Conservation (phyloP, 1,284 basidiomycete species). For the Tilletia caries region DNA sequence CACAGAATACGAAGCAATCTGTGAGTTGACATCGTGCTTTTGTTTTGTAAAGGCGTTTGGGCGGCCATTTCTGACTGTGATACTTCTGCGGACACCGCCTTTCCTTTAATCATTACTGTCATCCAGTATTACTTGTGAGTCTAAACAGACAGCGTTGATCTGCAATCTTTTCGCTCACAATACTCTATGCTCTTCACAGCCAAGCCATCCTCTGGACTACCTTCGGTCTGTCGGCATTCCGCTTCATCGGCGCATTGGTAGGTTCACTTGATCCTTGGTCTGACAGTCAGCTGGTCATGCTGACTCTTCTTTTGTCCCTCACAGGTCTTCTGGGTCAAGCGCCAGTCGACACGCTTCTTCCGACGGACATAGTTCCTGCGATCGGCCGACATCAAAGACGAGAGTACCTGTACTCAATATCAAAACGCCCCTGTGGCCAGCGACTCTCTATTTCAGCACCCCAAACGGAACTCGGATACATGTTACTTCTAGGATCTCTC, state of each 20-base stretch:
- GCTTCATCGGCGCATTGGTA: slow-evolving; percentile 61
- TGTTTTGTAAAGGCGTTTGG: not conserved
- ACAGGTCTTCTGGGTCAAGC: slow-evolving; percentile 43
- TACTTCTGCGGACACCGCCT: not conserved
- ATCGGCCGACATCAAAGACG: no score
- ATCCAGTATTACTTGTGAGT: not conserved
- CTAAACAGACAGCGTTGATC: not conserved
- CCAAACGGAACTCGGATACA: no score
- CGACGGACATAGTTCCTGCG: slow-evolving; percentile 33
- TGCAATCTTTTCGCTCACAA: not conserved
- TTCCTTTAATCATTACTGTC: not conserved
- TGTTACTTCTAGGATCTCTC: no score
- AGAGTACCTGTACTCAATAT: no score
- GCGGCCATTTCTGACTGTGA: not conserved
- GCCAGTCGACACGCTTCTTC: slow-evolving; percentile 46
- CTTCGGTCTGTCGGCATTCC: slow-evolving; percentile 73
- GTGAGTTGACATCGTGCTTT: slow-evolving; percentile 63
- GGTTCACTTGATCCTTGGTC: not conserved
- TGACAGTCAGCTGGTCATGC: not conserved
- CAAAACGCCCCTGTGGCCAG: no score
- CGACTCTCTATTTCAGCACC: no score
- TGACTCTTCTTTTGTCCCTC: no score
- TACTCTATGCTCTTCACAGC: slow-evolving; percentile 17
- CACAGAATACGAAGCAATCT: slow-evolving; percentile 42
- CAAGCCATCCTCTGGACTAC: slow-evolving; percentile 82